Evolutionary conservation across 768 basidiomycete genomes (phyloP), one percentile per base, ranked within the genome.

Genomic region (Kwoniella sp.): DNA sequence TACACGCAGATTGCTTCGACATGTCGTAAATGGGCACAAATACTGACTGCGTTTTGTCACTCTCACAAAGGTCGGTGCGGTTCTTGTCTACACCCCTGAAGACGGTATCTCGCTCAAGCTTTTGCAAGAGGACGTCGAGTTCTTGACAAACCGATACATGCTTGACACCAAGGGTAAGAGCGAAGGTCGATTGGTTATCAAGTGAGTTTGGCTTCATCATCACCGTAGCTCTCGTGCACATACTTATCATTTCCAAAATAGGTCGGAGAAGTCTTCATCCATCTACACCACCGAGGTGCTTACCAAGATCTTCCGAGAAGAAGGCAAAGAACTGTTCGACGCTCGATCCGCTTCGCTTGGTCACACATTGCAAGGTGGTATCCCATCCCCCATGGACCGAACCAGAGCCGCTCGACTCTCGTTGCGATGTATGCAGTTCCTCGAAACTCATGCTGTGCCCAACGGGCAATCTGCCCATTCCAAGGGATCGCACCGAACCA

Each of bases 311-410:
- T 82, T 97, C 80, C 88, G 89, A 73, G 95, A 96, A 77, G 95
- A 98, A 80, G 96, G 96, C n/a, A 88, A 88, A 25, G 67, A 83
- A 5, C 83, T 97, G 24, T 99, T 98, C 76, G 96, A 99, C 81
- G 87, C 96, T 21, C 89, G 96, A 52, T 90, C 88, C 21, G 96
- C 95, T n/a, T 90, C 92, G 1, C 86, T 99, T 21, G 96, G 96
- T 17, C 96, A 99, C 82, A 98, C 94, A 4, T 83, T 99, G 2
- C 96, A 99, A 75, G 96, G 96, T 8, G 93, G 93, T 1, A 87
- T 92, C 19, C 96, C 96, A 4, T 96, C 95, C 0, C 96, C 96
- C 0, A 85, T 91, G 71, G 96, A 98, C 82, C 90, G 95, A 55
- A 87, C 89, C 0, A 90, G 92, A 26, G 96, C 92, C 2, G 88